A percentile compares a stretch with the other conserved stretches of the same genome.
phyloP scores from a whole-genome alignment of 495 filamentous ascomycete species.

The Tuber borchii region DNA sequence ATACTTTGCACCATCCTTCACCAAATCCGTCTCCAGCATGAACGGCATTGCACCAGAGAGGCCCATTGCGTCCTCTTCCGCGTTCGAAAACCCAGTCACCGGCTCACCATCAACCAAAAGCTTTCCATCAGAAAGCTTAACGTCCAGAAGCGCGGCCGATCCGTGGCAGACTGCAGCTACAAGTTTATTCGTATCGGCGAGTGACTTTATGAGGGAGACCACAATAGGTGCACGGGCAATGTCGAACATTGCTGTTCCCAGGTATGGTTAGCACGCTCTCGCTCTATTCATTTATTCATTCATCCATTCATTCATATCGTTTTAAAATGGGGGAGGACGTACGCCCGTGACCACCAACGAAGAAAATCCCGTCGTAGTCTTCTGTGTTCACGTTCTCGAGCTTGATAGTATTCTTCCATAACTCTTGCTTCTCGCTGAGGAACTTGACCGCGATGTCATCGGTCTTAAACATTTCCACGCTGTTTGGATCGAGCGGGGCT shows the following conservation, averaged over 20 bases:
- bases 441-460: slow-evolving; percentile 53
- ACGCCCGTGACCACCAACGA: slow-evolving; percentile 73
- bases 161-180: slow-evolving; percentile 66
- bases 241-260: slow-evolving; percentile 61
- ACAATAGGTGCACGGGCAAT: slow-evolving; percentile 50
- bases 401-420: slow-evolving; percentile 60
- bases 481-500: slow-evolving; percentile 60
- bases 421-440: slow-evolving; percentile 47
- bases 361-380: slow-evolving; percentile 66
- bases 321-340: slow-evolving; percentile 32
- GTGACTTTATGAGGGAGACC: slow-evolving; percentile 55
- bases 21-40: slow-evolving; percentile 56
- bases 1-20: slow-evolving; percentile 50
- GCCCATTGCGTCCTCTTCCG: slow-evolving; percentile 55
- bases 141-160: slow-evolving; percentile 56
- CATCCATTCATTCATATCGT: neutral
- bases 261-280: neutral
- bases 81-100: slow-evolving; percentile 64
- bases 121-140: slow-evolving; percentile 50
- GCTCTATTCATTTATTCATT: no score
- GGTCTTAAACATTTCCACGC: slow-evolving; percentile 55
- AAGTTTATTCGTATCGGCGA: slow-evolving; percentile 55
- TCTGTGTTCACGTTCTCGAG: slow-evolving; percentile 49
- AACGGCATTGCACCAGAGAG: slow-evolving; percentile 56
- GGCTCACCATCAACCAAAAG: slow-evolving; percentile 51